phyloP scores from a whole-genome alignment of 352 stramenopile species.

The Phytophthora chlamydospora region DNA sequence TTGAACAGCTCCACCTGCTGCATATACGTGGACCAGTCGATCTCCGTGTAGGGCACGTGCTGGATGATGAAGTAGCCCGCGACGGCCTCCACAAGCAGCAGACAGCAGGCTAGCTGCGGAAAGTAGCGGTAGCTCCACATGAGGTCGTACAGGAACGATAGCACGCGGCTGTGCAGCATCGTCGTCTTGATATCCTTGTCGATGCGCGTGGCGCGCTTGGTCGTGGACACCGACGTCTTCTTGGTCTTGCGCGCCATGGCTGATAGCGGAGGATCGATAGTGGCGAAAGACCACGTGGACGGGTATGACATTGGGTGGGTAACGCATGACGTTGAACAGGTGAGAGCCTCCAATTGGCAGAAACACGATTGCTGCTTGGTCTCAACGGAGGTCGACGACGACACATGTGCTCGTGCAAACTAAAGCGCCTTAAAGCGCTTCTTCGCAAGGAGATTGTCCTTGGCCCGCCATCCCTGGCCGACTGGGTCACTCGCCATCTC shows the following conservation, averaged over 20 bases:
- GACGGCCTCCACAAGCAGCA: constrained; percentile 65
- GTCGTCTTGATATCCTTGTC: constrained; percentile 89
- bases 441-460: no score
- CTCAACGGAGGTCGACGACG: no score
- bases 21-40: constrained; percentile 99
- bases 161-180: constrained; percentile 64
- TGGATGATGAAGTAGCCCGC: constrained; percentile 85
- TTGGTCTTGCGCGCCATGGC: constrained; percentile 42
- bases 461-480: no score
- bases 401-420: no score
- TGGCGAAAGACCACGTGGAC: constrained; percentile 23
- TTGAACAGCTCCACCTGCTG: constrained; percentile 95
- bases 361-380: no score
- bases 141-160: constrained; percentile 81
- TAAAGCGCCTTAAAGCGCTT: no score
- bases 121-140: constrained; percentile 91
- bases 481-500: no score
- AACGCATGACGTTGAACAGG: no score
- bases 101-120: constrained; percentile 55
- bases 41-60: constrained; percentile 95
- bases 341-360: no score
- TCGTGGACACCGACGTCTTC: constrained; percentile 16
- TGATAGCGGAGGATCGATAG: constrained; percentile 12
- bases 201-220: constrained; percentile 71
- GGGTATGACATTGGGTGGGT: background rate